Evolutionary conservation across 1,284 basidiomycete species (phyloP), one percentile per base, ranked within the genome.

Genomic region (Sporisorium graminicola): DNA sequence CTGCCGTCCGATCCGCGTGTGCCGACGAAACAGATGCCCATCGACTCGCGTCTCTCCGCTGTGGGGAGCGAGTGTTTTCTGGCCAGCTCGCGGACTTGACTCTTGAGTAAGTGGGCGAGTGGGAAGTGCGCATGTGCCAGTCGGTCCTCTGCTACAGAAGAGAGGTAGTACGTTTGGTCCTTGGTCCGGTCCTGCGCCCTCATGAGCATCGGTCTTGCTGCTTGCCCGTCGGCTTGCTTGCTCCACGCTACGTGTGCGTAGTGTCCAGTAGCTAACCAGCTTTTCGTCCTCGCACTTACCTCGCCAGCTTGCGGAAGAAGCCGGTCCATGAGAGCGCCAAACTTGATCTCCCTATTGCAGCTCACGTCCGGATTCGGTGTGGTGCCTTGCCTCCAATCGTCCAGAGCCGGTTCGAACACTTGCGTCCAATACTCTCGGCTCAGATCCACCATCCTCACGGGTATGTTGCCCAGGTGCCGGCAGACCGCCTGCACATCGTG

Each of bases 11-110:
- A 65, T 0, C 86, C 95, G 2, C 83, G 73, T n/a, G 83, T 68
- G 27, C 95, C 96, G 9, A 98, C 91, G 78, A 98, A 98, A 83
- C 96, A 98, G n/a, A 98, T 89, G 0, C 96, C 96, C 92, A 98
- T 96, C 85, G 93, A 95, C 84, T 99, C 96, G 24, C 88, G 89
- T 59, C 94, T 89, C 2, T 90, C 88, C 1, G 94, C 93, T 0
- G 93, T 97, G 2, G 92, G 91, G 12, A 99, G 87, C 0, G 85
- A 86, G 84, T 90, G 90, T 44, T 89, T 85, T 5, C 86, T 86
- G 0, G 96, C 96, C n/a, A 97, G 87, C 64, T 89, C 88, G n/a
- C 94, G 89, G 0, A 98, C 93, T 70, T 92, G 87, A 0, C 87
- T 71, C 86, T 85, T 85, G 44, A 65, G 62, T 29, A 80, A 42